A percentile compares a stretch with the other conserved stretches of the same genome.
Evolutionary conservation across 208 protist genomes (phyloP).

Genomic region (Lotmaria passim): DNA sequence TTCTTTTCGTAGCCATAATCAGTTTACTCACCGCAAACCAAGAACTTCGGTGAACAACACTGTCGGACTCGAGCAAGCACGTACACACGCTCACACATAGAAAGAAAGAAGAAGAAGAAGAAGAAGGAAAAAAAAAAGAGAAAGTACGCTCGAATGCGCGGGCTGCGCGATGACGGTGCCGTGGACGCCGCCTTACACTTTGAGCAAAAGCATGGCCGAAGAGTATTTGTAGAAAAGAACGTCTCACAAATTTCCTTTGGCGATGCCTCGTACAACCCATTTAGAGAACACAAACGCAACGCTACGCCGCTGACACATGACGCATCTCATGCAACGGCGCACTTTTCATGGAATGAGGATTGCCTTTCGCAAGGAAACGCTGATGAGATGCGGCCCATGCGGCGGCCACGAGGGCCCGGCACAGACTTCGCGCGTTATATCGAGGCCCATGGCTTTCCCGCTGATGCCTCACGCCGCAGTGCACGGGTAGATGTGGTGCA

Average conservation of each 20-base stretch:
- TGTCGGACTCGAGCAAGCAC: no score
- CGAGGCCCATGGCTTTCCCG: slow-evolving; percentile 50
- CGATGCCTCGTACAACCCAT: slow-evolving; percentile 10
- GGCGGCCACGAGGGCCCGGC: slow-evolving; percentile 47
- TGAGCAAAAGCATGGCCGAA: slow-evolving; percentile 9
- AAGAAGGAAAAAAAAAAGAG: neutral
- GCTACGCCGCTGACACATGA: neutral
- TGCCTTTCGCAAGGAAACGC: neutral
- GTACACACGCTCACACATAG: no score
- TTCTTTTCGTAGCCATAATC: no score
- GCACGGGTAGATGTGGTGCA: slow-evolving; percentile 9
- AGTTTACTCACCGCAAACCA: no score
- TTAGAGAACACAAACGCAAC: neutral
- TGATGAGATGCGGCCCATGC: neutral
- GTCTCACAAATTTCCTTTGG: slow-evolving; percentile 13
- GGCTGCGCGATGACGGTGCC: neutral
- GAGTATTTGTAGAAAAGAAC: slow-evolving; percentile 11
- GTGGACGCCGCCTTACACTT: slow-evolving; percentile 15
- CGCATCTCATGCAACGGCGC: neutral
- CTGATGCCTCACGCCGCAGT: slow-evolving; percentile 20
- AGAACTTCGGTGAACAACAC: no score
- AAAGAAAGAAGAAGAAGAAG: neutral
- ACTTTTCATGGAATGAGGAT: neutral
- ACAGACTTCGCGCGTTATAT: slow-evolving; percentile 42
- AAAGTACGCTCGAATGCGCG: neutral